Evolutionary conservation across 140 eudicot species (phyloP), one percentile per base, ranked within the genome.

Genomic region (Bidens hawaiensis): DNA sequence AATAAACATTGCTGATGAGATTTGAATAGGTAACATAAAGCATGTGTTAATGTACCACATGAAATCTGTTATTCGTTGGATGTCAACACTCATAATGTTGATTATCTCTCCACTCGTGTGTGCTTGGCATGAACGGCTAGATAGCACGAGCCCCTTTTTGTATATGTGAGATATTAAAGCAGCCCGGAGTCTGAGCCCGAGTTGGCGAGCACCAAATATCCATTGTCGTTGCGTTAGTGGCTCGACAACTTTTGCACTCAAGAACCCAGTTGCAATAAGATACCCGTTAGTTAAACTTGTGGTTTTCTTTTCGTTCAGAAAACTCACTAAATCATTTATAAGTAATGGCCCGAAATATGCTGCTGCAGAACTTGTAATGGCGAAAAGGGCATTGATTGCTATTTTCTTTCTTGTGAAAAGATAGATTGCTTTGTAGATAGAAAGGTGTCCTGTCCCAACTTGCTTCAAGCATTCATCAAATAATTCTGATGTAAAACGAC

Each of bases 291-390:
- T 50, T 43, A 87, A 64, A 67, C 83, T 85, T 41, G 70, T 38
- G 28, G 60, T 62, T 34, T 75, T 77, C 82, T 88, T 88, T 57
- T 85, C 85, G 38, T 59, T 81, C 1, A 93, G 78, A 48, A 88
- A 93, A 28, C 53, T 65, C 16, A 93, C 96, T 42, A 93, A 78
- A 78, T 88, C 79, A 31, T 82, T 76, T 28, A 93, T 85, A 6
- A 93, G 87, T 54, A 88, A 93, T 5, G 99, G 99, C 12, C 99
- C 99, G 0, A 93, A 96, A 6, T 88, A 93, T 1, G 99, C 88
- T 51, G 99, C 75, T 19, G 53, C 81, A 14, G 96, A 96, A 49
- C 76, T 80, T 55, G 78, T 79, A 16, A 88, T 67, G 34, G 99
- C 95, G 31, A 88, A 82, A 57, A 83, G 43, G 47, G 89, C 99